phyloP scores from a whole-genome alignment of 805 yeast species.

The Yamadazyma endophytica region DNA sequence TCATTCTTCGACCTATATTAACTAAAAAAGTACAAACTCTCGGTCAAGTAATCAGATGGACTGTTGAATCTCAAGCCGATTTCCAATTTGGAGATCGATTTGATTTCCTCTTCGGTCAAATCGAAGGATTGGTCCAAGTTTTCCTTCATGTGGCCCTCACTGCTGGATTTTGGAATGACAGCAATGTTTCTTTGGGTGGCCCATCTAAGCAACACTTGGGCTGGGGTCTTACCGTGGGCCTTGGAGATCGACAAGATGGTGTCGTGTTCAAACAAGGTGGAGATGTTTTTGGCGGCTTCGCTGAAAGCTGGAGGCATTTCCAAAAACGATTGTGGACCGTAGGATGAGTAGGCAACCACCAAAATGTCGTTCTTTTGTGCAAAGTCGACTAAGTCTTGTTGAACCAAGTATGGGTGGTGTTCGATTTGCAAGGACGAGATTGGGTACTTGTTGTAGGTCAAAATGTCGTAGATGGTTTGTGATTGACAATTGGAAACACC shows the following conservation, averaged over 20 bases:
- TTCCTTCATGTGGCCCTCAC: slow-evolving; percentile 53
- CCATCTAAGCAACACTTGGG: slow-evolving; percentile 36
- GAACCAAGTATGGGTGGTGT: slow-evolving; percentile 34
- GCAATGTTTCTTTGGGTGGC: slow-evolving; percentile 35
- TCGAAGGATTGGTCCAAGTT: slow-evolving; percentile 59
- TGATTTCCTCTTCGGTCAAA: slow-evolving; percentile 32
- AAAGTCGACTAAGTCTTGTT: slow-evolving; percentile 41
- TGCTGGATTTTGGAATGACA: slow-evolving; percentile 45
- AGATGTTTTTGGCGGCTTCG: slow-evolving; percentile 40
- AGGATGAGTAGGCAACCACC: slow-evolving; percentile 81
- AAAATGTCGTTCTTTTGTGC: slow-evolving; percentile 52
- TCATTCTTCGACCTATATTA: too few relatives aligned
- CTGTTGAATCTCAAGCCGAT: slow-evolving; percentile 74
- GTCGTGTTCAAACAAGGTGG: slow-evolving; percentile 33
- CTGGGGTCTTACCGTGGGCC: slow-evolving; percentile 27
- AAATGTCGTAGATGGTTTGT: slow-evolving; percentile 25
- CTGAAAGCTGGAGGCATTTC: slow-evolving; percentile 43
- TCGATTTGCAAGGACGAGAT: slow-evolving; percentile 33
- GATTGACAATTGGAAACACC: slow-evolving; percentile 36
- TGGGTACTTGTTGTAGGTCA: slow-evolving; percentile 19
- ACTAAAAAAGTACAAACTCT: too few relatives aligned
- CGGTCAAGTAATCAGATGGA: slow-evolving; percentile 42
- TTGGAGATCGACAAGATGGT: slow-evolving; percentile 23
- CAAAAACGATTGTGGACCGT: slow-evolving; percentile 71
- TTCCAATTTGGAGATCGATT: slow-evolving; percentile 55